These are phyloP conservation scores for Mucor velutinosus DNA, from an alignment of 371 early-diverging fungal genomes.

Conservation along the genomic window DNA sequence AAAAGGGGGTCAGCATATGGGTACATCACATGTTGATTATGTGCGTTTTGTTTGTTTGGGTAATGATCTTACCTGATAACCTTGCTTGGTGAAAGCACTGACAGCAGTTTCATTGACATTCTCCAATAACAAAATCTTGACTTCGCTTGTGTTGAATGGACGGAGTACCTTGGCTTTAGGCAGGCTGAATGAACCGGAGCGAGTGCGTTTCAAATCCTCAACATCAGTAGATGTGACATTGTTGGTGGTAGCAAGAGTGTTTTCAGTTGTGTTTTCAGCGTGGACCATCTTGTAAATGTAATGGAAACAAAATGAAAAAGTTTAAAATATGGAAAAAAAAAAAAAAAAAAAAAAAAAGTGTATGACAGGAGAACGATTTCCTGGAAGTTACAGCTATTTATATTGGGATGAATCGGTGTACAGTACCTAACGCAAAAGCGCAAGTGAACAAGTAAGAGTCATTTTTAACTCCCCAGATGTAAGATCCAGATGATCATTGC, in stretches of 20 bases:
- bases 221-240: not conserved
- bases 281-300: slow-evolving; percentile 2
- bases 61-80: slow-evolving; percentile 73
- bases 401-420: not conserved
- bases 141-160: slow-evolving; percentile 65
- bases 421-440: not conserved
- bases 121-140: slow-evolving; percentile 85
- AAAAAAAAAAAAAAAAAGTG: not conserved
- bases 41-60: not conserved
- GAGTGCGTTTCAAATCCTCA: slow-evolving; percentile 14
- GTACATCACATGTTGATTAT: not conserved
- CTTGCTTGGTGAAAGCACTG: slow-evolving; percentile 74
- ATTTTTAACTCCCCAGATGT: slow-evolving; percentile 10
- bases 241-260: not conserved
- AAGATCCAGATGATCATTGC: slow-evolving; percentile 18
- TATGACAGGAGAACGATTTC: not conserved
- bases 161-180: slow-evolving; percentile 48
- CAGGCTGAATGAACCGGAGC: slow-evolving; percentile 22
- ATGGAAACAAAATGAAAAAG: not conserved
- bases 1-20: not conserved
- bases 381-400: slow-evolving; percentile 2
- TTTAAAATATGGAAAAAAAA: not conserved
- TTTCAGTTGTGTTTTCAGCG: not conserved
- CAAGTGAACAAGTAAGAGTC: not conserved
- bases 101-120: slow-evolving; percentile 84